These are phyloP conservation scores for Elasticomyces elasticus DNA, from an alignment of 495 filamentous ascomycete species.

Conservation along the genomic window DNA sequence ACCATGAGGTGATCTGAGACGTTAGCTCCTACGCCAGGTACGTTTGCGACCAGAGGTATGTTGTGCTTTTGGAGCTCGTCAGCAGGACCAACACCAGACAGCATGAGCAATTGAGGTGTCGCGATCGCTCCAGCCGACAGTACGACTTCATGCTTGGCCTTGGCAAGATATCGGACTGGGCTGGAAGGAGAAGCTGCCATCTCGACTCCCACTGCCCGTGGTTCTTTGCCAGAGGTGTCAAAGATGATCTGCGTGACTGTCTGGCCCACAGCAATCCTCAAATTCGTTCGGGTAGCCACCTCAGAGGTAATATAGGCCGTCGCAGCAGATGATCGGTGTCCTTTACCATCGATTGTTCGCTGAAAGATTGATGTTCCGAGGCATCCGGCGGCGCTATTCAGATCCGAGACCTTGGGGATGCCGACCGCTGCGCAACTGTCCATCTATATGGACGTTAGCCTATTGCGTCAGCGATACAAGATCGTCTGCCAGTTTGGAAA, in stretches of 20 bases:
- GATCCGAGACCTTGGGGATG: background rate
- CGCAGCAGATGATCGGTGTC: background rate
- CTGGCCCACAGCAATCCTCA: conserved; percentile 6
- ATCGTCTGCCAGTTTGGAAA: too few relatives aligned
- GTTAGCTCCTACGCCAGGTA: conserved; percentile 45
- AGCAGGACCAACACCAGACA: conserved; percentile 21
- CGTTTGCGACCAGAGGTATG: conserved; percentile 33
- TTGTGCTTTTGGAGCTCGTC: conserved; percentile 15
- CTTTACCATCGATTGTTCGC: background rate
- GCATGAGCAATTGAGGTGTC: conserved; percentile 25
- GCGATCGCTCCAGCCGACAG: conserved; percentile 24
- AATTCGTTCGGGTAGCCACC: conserved; percentile 4
- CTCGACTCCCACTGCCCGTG: background rate
- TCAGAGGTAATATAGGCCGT: background rate
- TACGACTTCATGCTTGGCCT: conserved; percentile 25
- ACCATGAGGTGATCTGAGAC: conserved; percentile 37
- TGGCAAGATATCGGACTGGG: background rate
- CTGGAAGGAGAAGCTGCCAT: background rate
- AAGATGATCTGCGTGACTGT: conserved; percentile 10
- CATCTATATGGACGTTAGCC: background rate
- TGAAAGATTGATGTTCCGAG: background rate
- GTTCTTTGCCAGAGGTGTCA: background rate
- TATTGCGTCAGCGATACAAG: too few relatives aligned
- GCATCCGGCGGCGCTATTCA: background rate
- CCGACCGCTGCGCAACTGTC: background rate